These are phyloP conservation scores for Tetrastigma voinierianum DNA, from an alignment of 164 flowering plant genomes.

Conservation along the genomic window DNA sequence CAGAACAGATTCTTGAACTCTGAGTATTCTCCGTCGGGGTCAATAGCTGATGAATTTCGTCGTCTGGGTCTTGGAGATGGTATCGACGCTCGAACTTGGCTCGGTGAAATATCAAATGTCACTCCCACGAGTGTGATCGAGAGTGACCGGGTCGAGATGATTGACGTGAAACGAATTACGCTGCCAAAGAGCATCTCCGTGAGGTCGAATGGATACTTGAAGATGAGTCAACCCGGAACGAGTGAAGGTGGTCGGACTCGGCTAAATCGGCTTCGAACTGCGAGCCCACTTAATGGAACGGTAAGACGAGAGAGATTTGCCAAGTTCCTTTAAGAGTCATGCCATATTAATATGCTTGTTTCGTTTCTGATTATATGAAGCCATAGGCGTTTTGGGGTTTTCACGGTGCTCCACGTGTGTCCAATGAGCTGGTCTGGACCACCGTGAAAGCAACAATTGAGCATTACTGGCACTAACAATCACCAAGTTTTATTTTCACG, in stretches of 20 bases:
- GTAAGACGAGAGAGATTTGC: slow-evolving; percentile 14
- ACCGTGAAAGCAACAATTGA: too few species aligned
- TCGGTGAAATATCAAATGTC: slow-evolving; percentile 21
- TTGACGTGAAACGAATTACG: slow-evolving; percentile 33
- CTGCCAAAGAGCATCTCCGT: slow-evolving; percentile 91
- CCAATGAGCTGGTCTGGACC: too few species aligned
- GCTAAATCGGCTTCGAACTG: slow-evolving; percentile 18
- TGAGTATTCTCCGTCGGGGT: slow-evolving; percentile 10
- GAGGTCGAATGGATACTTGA: slow-evolving; percentile 72
- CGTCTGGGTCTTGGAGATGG: slow-evolving; percentile 20
- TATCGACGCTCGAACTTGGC: slow-evolving; percentile 14
- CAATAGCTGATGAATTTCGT: slow-evolving; percentile 31
- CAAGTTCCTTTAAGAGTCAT: neutral
- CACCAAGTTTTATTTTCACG: too few species aligned
- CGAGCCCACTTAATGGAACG: slow-evolving; percentile 26
- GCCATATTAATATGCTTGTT: slow-evolving; percentile 2
- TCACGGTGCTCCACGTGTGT: too few species aligned
- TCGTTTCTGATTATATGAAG: neutral
- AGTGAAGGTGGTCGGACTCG: slow-evolving; percentile 19
- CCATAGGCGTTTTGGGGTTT: too few species aligned
- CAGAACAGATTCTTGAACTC: slow-evolving; percentile 20
- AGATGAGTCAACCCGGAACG: slow-evolving; percentile 29
- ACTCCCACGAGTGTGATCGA: slow-evolving; percentile 64
- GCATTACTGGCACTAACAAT: too few species aligned
- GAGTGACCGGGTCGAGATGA: slow-evolving; percentile 21